These are phyloP conservation scores for Angomonas ambiguus DNA, from an alignment of 208 protist genomes.

Conservation along the genomic window DNA sequence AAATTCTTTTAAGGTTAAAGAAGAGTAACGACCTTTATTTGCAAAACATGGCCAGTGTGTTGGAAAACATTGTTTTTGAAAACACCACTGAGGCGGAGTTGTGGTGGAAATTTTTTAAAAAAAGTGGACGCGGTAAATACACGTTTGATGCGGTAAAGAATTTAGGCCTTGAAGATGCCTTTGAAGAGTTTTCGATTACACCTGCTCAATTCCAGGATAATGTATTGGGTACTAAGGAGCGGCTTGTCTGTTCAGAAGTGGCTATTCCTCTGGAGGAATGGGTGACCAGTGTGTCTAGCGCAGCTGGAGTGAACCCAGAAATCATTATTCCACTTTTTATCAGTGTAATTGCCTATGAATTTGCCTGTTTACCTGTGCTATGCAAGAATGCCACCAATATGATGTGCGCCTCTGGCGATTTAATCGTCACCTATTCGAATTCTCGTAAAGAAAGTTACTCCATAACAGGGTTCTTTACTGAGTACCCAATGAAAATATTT, in stretches of 20 bases:
- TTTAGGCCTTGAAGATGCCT: conserved; percentile 68
- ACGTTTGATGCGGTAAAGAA: conserved; percentile 39
- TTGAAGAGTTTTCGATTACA: conserved; percentile 80
- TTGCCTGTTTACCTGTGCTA: conserved; percentile 64
- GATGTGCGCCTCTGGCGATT: conserved; percentile 72
- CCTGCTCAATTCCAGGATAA: conserved; percentile 78
- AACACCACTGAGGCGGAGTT: conserved; percentile 64
- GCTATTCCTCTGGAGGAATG: conserved; percentile 47
- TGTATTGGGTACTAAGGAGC: conserved; percentile 37
- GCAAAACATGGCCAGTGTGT: conserved; percentile 50
- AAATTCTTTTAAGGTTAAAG: conserved; percentile 55
- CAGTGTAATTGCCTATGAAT: conserved; percentile 74
- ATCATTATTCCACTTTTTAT: conserved; percentile 64
- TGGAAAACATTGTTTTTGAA: conserved; percentile 66
- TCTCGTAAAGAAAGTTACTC: conserved; percentile 59
- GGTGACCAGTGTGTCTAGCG: conserved; percentile 38
- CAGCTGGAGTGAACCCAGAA: conserved; percentile 18
- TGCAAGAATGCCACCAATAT: conserved; percentile 58
- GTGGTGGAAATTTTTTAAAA: conserved; percentile 46
- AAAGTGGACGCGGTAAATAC: conserved; percentile 16
- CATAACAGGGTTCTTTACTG: conserved; percentile 66
- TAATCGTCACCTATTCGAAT: conserved; percentile 57
- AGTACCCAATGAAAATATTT: conserved; percentile 63
- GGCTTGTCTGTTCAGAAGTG: conserved; percentile 43
- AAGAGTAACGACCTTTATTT: conserved; percentile 53